Evolutionary conservation across 345 rosid genomes (phyloP).

Genomic region (Barbarea vulgaris): DNA sequence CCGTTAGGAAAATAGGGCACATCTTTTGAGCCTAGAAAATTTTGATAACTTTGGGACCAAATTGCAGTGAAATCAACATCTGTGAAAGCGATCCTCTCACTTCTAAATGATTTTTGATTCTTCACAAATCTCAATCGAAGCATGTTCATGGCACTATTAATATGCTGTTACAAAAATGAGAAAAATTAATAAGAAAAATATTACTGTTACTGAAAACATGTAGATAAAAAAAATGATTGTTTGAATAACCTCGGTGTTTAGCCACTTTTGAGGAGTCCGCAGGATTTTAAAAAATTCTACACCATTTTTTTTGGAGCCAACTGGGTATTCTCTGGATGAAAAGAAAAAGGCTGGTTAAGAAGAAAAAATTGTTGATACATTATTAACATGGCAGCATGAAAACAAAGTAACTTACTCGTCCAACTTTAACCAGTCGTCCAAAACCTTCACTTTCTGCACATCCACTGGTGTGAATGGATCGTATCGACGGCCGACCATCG

Average conservation of each 20-base stretch:
- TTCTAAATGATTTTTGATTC: too few relatives aligned
- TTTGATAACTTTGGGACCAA: background rate
- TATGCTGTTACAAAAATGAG: too few relatives aligned
- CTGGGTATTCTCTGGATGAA: background rate
- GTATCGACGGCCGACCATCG: background rate
- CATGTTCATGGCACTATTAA: background rate
- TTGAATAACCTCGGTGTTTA: background rate
- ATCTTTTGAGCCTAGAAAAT: background rate
- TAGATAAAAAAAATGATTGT: too few relatives aligned
- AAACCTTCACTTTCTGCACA: background rate
- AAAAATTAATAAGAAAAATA: too few relatives aligned
- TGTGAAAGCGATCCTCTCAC: background rate
- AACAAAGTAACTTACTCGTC: background rate
- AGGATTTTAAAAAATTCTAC: background rate
- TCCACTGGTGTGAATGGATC: background rate
- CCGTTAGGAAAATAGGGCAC: background rate
- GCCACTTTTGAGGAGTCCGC: constrained; percentile 11
- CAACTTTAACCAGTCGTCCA: background rate
- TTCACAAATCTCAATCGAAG: too few relatives aligned
- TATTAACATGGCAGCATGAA: too few relatives aligned
- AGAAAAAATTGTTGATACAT: too few relatives aligned
- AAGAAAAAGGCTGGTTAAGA: background rate
- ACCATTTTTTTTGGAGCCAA: background rate
- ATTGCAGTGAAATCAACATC: background rate
- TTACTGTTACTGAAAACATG: background rate